Base-by-base conservation (phyloP, 495 filamentous ascomycete species). In the Aspergillus indologenus region DNA sequence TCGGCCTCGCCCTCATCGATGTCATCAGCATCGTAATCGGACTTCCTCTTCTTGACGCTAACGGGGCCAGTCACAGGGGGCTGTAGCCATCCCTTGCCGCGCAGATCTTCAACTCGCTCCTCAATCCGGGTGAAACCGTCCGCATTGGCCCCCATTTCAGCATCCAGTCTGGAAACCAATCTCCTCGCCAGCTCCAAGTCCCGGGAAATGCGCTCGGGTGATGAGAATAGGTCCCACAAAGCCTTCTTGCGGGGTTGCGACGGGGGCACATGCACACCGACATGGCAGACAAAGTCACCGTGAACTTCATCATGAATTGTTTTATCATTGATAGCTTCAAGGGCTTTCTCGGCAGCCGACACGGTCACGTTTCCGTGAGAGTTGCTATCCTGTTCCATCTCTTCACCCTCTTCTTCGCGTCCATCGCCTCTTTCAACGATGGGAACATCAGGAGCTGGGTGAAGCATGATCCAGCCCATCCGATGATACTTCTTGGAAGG, bases 381-480 rank as follows among this genome's bases (percentile, higher is more conserved):
- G 43, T 65, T 65, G 20, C 61, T 31, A 54, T 81, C 79, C 3
- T 69, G 64, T 15, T 79, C 76, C 59, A 76, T 75, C 21, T 87
- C 84, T 56, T 83, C 76, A n/a, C 71, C 73, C 54, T 92, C 89
- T 57, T 85, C 86, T 18, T 85, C 85, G 31, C 83, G 72, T 4
- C 79, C 83, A 67, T 86, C 83, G n/a, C 81, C 81, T 63, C 83
- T 65, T 54, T 85, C 77, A 31, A 83, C 78, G 20, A 73, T 66
- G 14, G 77, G 70, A 20, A 79, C 77, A 43, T 95, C 90, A 2
- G 85, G 76, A 14, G 86, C 84, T 44, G 91, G 89, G 68, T 97
- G 79, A 8, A 99, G 79, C 82, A 98, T 96, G 57, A 99, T 91
- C 92, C 92, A 99, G 20, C 95, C 94, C 78, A 99, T 99, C 1